Evolutionary conservation across 768 basidiomycete genomes (phyloP), one percentile per base, ranked within the genome.

Genomic region (Tylopilus vinaceipallidus): DNA sequence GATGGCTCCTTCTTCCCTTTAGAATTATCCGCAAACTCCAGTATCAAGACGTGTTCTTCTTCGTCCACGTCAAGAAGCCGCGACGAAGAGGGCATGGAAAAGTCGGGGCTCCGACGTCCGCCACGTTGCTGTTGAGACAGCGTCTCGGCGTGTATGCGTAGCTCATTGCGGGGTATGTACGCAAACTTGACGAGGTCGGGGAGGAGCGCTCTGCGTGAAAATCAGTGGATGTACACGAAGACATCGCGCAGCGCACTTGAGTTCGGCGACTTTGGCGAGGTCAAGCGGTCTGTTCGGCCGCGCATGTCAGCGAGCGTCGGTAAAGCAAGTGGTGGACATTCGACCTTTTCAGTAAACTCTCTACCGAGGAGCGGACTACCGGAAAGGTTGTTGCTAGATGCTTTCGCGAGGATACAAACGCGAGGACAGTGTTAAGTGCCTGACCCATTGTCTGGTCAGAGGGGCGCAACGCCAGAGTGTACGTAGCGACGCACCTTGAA

Each of bases 371-470:
- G 36, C 86, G 78, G 22, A 94, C 75, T 3, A 82, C 78, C 6
- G 82, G 74, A 59, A 93, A 95, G 0, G 89, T 93, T 7, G 81
- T 84, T 7, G 90, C 87, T 29, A 95, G 66, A 54, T 88, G 81
- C 55, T 89, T 88, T 53, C 89, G 77, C 0, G 89, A 84, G 3
- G 89, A 88, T 33, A 91, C 78, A 60, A 95, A 95, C 0, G 88
- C 91, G 34, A 94, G 77, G 4, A 95, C 89, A 13, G 91, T 91
- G 58, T 94, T 95, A 40, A 95, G 71, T 10, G 91, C 89, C 89
- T 95, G 43, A 33, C 13, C 12, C 14, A 6, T 49, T 16, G 11
- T 42, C 4, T 32, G 20, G 24, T 16, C 16, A 10, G 32, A 27
- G n/a, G 33, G 23, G 6, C 16, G 33, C 30, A 43, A 40, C 22